Conservation (phyloP, 495 filamentous ascomycete species). For the Podospora fimiseda region DNA sequence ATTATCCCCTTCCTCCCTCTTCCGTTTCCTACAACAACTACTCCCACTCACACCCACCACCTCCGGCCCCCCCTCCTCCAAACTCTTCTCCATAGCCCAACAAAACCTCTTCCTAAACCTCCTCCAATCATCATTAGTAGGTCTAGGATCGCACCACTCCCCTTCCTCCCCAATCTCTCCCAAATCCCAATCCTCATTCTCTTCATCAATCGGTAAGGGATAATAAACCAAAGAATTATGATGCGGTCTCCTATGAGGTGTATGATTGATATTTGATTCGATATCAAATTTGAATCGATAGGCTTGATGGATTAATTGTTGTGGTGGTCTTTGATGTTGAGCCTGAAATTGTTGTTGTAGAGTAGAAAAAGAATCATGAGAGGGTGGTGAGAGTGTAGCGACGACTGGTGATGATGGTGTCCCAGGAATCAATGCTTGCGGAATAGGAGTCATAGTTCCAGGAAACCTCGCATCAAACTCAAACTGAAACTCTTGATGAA, state of each 20-base stretch:
- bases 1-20: background rate
- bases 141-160: constrained; percentile 36
- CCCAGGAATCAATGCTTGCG: too few relatives aligned
- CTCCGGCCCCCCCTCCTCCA: constrained; percentile 4
- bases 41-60: background rate
- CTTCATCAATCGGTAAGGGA: constrained; percentile 32
- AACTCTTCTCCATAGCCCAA: constrained; percentile 21
- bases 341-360: constrained; percentile 5
- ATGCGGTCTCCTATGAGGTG: constrained; percentile 33
- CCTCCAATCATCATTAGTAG: constrained; percentile 36
- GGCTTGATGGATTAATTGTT: constrained; percentile 36
- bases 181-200: constrained; percentile 23
- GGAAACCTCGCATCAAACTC: constrained; percentile 35
- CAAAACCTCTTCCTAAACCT: constrained; percentile 32
- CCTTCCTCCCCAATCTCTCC: constrained; percentile 16
- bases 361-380: background rate
- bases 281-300: constrained; percentile 46
- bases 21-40: background rate
- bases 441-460: constrained; percentile 22
- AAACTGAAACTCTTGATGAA: constrained; percentile 44
- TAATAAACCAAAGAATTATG: constrained; percentile 39
- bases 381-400: constrained; percentile 15
- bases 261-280: constrained; percentile 42
- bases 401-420: constrained; percentile 17
- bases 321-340: constrained; percentile 8